Base-by-base conservation (phyloP, 495 filamentous ascomycete species). In the Apiosordaria backusii region DNA sequence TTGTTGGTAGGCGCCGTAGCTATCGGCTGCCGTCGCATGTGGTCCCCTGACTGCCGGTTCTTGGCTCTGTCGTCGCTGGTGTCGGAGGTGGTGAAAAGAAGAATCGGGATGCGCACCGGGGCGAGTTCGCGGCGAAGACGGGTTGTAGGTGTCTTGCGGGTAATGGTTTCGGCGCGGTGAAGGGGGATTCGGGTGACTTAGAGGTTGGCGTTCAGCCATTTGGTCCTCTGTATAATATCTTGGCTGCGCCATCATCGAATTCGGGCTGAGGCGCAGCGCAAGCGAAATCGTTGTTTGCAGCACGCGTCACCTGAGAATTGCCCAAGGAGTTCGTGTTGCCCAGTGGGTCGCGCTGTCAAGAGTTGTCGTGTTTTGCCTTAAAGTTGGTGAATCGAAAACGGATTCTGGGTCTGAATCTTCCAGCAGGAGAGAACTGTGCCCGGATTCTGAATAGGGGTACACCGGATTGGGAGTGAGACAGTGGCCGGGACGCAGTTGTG, bases 91-190 rank as follows among this genome's bases (percentile, higher is more conserved):
- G 61, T 76, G 74, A 66, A 80, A 82, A 16, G 79, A 61, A 23
- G 79, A 78, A 35, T 80, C 79, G 26, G 81, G 79, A 66, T 80
- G 82, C 53, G 76, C 76, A 23, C 76, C 68, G 7, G 80, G 76
- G 5, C 64, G 62, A 55, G 68, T 50, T 57, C 72, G 64, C 16
- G 75, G 73, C 4, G 73, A 66, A 58, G 61, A 61, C 7, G 25
- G 16, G 54, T 55, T 35, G 62, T 70, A 68, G 22, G 69, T 63
- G 13, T 72, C 70, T 62, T 74, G 69, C 50, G 68, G 63, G 60
- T 76, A 68, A 65, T 65, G 73, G 45, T 57, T 54, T 58, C 16
- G 35, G 19, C 50, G 64, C 15, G 62, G 40, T 24, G 70, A 62
- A 9, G 58, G 45, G 45, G 64, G 61, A 22, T 68, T 57, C 64